Evolutionary conservation across 345 rosid species (phyloP), one percentile per base, ranked within the genome.

Genomic region (Eucalyptus pauciflora): DNA sequence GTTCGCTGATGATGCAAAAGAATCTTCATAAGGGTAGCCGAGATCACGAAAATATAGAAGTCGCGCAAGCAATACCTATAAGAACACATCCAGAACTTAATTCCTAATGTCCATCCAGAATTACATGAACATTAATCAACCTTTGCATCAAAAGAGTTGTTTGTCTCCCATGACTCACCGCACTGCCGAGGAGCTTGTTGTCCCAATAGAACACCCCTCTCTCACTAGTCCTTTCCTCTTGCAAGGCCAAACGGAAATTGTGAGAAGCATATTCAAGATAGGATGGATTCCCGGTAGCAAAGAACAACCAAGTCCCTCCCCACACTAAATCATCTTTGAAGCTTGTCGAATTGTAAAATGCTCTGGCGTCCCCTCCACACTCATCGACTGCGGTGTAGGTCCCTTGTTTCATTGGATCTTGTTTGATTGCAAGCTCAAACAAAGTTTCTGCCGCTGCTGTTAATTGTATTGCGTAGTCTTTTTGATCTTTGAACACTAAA

Each of bases 301-400:
- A 92, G 87, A 92, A 94, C 88, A 93, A 80, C 96, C 97, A 94
- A 80, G 95, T 94, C 88, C 91, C 96, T 89, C 92, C 97, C 96
- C 96, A 94, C 15, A 93, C 91, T 79, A 94, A 87, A 85, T 95
- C 96, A 89, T 94, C 95, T 85, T 29, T 88, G 89, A 90, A 94
- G 37, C 95, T 92, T 13, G 96, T 88, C 27, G 97, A 94, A 86
- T 91, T 87, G 60, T 95, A 94, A 52, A 90, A 92, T 17, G 37
- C 60, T 90, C 92, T 92, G 80, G 95, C 94, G 79, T 91, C 93
- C 67, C 93, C 92, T 54, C 95, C 94, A 89, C 95, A 94, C 31
- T 81, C 87, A 85, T 92, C 90, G 49, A 85, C 67, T 4, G 87
- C 50, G 0, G 94, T 92, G 91, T 93, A 94, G 58, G 92, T 91